Evolutionary conservation across 2,329 filamentous ascomycete species (phyloP).

Genomic region (Trichoderma atrobrunneum): DNA sequence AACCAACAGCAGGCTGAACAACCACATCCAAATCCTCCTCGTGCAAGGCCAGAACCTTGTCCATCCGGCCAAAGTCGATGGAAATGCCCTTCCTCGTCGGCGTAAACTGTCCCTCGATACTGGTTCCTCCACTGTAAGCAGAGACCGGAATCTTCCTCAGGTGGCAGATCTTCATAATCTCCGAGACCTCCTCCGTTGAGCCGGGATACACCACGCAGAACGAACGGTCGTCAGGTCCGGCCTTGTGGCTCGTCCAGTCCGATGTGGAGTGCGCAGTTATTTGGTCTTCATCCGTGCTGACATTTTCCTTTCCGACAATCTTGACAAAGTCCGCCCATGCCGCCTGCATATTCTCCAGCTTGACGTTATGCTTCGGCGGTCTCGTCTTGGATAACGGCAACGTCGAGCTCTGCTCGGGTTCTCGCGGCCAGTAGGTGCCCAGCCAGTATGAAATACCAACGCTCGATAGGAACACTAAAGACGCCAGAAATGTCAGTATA

Average conservation of each 20-base stretch:
- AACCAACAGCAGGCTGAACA: slow-evolving; percentile 79
- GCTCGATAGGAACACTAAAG: slow-evolving; percentile 51
- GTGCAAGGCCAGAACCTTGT: slow-evolving; percentile 73
- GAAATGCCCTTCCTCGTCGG: slow-evolving; percentile 80
- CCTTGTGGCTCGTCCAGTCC: slow-evolving; percentile 60
- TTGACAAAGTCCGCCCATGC: slow-evolving; percentile 67
- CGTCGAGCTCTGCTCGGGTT: slow-evolving; percentile 54
- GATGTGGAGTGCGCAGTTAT: slow-evolving; percentile 57
- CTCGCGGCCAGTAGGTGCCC: slow-evolving; percentile 53
- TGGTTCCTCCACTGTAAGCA: slow-evolving; percentile 83
- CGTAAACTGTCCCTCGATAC: slow-evolving; percentile 84
- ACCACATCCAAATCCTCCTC: slow-evolving; percentile 74
- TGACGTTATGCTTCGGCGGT: slow-evolving; percentile 56
- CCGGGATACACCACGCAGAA: slow-evolving; percentile 74
- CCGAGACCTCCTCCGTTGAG: slow-evolving; percentile 78
- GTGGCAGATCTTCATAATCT: slow-evolving; percentile 87
- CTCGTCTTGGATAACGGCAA: slow-evolving; percentile 52
- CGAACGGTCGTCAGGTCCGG: slow-evolving; percentile 47
- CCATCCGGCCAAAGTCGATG: slow-evolving; percentile 83
- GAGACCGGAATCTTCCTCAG: slow-evolving; percentile 77
- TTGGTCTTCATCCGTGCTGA: slow-evolving; percentile 58
- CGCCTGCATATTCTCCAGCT: slow-evolving; percentile 63
- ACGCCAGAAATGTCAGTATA: background rate
- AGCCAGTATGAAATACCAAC: slow-evolving; percentile 56
- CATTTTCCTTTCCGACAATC: slow-evolving; percentile 62